A percentile compares a stretch with the other conserved stretches of the same genome.
Evolutionary conservation across 208 protist genomes (phyloP).

Genomic region (Borovskyia barvae): DNA sequence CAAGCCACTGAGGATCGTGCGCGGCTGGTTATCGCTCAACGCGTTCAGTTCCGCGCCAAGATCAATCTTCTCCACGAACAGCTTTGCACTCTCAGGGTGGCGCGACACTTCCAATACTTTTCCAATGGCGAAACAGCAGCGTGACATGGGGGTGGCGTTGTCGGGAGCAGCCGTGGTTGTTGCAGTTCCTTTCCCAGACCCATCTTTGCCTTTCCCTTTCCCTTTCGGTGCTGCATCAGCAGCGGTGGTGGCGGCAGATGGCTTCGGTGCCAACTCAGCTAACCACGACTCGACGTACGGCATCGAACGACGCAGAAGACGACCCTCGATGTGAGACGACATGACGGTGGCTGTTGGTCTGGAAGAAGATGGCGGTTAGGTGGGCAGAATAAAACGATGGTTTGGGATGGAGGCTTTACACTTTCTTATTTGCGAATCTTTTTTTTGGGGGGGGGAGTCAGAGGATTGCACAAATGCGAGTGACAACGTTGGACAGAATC

Average conservation of each 20-base stretch:
- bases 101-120: conserved; percentile 82
- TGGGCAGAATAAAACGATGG: too few relatives aligned
- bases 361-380: conserved; percentile 23
- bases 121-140: conserved; percentile 84
- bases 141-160: conserved; percentile 71
- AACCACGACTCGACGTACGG: conserved; percentile 79
- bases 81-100: conserved; percentile 88
- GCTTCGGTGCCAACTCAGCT: conserved; percentile 48
- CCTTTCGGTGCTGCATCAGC: conserved; percentile 9
- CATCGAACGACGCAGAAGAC: conserved; percentile 71
- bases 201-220: conserved; percentile 16
- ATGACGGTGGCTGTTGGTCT: conserved; percentile 19
- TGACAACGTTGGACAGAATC: conserved; percentile 1
- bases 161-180: conserved; percentile 13
- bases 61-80: conserved; percentile 95
- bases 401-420: too few relatives aligned
- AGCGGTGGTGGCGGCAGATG: not conserved
- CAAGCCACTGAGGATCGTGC: conserved; percentile 91
- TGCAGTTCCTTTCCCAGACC: too few relatives aligned
- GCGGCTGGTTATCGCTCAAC: conserved; percentile 54
- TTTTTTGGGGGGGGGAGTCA: too few relatives aligned
- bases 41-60: conserved; percentile 81
- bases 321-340: conserved; percentile 61
- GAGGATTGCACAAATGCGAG: not conserved
- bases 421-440: too few relatives aligned